Evolutionary conservation across 139 green algal species (phyloP), one percentile per base, ranked within the genome.

Genomic region (Zygnema cylindricum): DNA sequence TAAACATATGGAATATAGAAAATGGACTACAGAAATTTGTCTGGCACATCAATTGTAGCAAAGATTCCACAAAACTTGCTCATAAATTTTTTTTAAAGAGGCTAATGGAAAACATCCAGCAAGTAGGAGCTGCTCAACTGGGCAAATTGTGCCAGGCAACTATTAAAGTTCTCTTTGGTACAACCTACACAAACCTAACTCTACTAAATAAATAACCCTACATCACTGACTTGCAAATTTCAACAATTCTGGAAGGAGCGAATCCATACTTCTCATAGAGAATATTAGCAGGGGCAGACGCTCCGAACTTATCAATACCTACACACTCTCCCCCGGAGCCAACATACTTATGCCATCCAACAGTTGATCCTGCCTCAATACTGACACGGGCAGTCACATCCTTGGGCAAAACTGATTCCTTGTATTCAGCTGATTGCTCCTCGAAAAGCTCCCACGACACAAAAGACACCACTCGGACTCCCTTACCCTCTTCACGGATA

Each of bases 241-340:
- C 93, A 0, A 97, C 91, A 1, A 98, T 90, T 1, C 91, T 92
- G 21, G 96, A 94, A 35, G 83, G 76, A 43, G 95, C 98, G 93
- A 99, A 97, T 89, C 97, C 97, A 90, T 95, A 98, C 95, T 99
- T 93, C 95, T 98, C 92, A 94, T 99, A 99, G 81, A 99, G 92
- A 35, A 94, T 92, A 76, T 90, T 79, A 33, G 93, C 96, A 75
- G 97, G 97, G 11, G 96, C 97, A 42, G 95, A 98, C 11, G 97
- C 97, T 78, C 97, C 97, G 81, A 99, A 99, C 71, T 86, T 85
- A 92, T 99, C 96, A 43, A 98, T 92, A 91, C 97, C 96, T 43
- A 99, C 94, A 92, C 91, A 78, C 81, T 93, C 94, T 89, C 96
- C 97, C 39, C 94, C 90, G 32, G 77, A 75, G 91, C 95, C 96